Percentiles rank a stretch among this genome's conserved stretches.
These are phyloP conservation scores for Akanthomyces dipterigenus DNA, from an alignment of 2,329 filamentous ascomycete genomes.

Conservation along the genomic window DNA sequence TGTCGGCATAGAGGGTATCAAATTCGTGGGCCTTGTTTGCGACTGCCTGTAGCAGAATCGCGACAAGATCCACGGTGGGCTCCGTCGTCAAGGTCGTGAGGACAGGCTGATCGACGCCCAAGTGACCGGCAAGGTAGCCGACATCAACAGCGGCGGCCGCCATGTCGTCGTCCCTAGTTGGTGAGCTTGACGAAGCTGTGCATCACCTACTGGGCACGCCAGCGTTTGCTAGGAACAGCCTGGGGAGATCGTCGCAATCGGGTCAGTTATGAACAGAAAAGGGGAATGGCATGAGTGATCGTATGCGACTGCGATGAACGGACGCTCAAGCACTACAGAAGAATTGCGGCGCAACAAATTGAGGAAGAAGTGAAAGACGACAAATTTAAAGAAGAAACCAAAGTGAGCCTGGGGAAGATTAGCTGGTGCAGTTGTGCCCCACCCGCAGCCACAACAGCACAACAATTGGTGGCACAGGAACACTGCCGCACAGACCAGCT, in stretches of 20 bases:
- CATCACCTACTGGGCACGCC: conserved; percentile 5
- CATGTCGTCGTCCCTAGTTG: conserved; percentile 31
- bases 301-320: conserved; percentile 6
- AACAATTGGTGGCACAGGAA: conserved; percentile 11
- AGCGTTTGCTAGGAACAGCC: background rate
- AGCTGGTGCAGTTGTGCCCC: background rate
- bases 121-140: conserved; percentile 65
- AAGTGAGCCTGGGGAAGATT: conserved; percentile 1
- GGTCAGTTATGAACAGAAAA: background rate
- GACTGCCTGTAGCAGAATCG: conserved; percentile 66
- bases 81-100: conserved; percentile 55
- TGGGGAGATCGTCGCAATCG: background rate
- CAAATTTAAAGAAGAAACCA: background rate
- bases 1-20: conserved; percentile 77
- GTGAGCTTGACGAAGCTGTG: conserved; percentile 10
- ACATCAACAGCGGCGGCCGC: conserved; percentile 53
- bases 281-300: background rate
- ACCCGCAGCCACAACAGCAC: conserved; percentile 10
- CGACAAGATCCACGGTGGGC: conserved; percentile 73
- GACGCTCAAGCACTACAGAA: background rate
- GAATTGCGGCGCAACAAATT: background rate
- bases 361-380: background rate
- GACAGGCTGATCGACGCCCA: conserved; percentile 59
- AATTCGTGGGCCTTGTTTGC: conserved; percentile 73
- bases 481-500: conserved; percentile 3